Evolutionary conservation across 2,329 filamentous ascomycete genomes (phyloP).

Genomic region (Penicillium frequentans): DNA sequence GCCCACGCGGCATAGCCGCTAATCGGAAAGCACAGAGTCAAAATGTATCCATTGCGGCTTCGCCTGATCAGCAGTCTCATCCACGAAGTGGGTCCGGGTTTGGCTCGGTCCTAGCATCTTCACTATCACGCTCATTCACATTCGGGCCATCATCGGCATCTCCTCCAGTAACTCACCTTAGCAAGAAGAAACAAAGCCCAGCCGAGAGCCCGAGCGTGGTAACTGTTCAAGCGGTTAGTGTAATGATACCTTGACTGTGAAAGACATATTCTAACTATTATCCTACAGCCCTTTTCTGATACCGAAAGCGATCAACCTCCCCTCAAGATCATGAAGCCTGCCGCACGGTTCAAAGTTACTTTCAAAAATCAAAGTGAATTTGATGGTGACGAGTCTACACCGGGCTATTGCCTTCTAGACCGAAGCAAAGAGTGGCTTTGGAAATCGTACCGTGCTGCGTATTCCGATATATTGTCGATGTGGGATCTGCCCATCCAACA

Average conservation of each 20-base stretch:
- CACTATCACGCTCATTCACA: slow-evolving; percentile 46
- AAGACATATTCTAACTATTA: slow-evolving; percentile 16
- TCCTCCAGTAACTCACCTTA: slow-evolving; percentile 35
- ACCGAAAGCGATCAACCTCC: slow-evolving; percentile 37
- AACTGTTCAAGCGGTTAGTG: slow-evolving; percentile 30
- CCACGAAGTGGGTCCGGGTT: slow-evolving; percentile 41
- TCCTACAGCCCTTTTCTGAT: slow-evolving; percentile 37
- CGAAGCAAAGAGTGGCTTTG: slow-evolving; percentile 49
- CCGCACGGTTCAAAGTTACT: slow-evolving; percentile 46
- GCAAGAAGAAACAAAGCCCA: slow-evolving; percentile 40
- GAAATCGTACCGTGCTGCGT: slow-evolving; percentile 55
- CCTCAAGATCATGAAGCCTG: slow-evolving; percentile 25
- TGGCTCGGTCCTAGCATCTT: slow-evolving; percentile 45
- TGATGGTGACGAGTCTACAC: slow-evolving; percentile 50
- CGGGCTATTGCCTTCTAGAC: slow-evolving; percentile 50
- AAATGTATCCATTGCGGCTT: slow-evolving; percentile 40
- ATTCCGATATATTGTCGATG: slow-evolving; percentile 59
- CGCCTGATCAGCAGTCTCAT: slow-evolving; percentile 42
- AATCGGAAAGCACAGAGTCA: slow-evolving; percentile 45
- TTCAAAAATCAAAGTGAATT: slow-evolving; percentile 60
- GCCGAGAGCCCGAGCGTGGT: slow-evolving; percentile 35
- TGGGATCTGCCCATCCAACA: slow-evolving; percentile 58
- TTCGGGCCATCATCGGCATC: slow-evolving; percentile 46
- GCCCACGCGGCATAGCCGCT: slow-evolving; percentile 39
- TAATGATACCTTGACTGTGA: slow-evolving; percentile 15